Base-by-base conservation (phyloP, 768 basidiomycete species). In the Pisolithus tinctorius region DNA sequence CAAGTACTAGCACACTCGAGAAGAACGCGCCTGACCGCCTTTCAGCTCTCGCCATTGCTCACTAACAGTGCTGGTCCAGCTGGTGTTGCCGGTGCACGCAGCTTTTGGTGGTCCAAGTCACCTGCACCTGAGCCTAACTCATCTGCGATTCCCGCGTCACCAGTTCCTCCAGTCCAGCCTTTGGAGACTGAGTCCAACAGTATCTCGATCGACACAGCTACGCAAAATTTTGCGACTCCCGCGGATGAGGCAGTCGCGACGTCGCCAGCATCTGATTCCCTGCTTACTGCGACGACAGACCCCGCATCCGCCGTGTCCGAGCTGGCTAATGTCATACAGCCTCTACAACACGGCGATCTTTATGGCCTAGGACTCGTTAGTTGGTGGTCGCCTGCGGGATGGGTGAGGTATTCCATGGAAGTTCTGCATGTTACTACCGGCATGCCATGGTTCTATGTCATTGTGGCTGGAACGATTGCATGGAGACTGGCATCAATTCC, bases 401-500 rank as follows among this genome's bases (percentile, higher is more conserved):
- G 85, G 31, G 70, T 82, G 17, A 74, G 78, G 40, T 81, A 78
- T 76, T 69, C 79, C 16, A 71, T 88, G 45, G 88, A 92, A 64
- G 55, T 81, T 45, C 65, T 89, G 48, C 81, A 91, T 55, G 82
- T 90, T 47, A 67, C 74, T 45, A 80, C 81, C 0, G 84, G 82
- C 36, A 67, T 92, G 53, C 84, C 86, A 0, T 93, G 92, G 90
- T 88, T 88, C 71, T 81, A 83, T 75, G 86, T 89, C 45, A 88
- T 93, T 67, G 68, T 91, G 41, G 71, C 69, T 4, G 81, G 82
- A 27, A 80, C 83, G 26, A 49, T 84, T 10, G 60, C 82, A 61
- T 81, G 85, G 73, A 82, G 86, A 20, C 45, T 77, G 17, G 43
- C 76, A 45, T 73, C 87, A 43, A 64, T 89, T 47, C 88, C 87